Percentiles rank a stretch among this genome's conserved stretches.
Conservation (phyloP, 495 filamentous ascomycete species). For the Neurospora sp. region DNA sequence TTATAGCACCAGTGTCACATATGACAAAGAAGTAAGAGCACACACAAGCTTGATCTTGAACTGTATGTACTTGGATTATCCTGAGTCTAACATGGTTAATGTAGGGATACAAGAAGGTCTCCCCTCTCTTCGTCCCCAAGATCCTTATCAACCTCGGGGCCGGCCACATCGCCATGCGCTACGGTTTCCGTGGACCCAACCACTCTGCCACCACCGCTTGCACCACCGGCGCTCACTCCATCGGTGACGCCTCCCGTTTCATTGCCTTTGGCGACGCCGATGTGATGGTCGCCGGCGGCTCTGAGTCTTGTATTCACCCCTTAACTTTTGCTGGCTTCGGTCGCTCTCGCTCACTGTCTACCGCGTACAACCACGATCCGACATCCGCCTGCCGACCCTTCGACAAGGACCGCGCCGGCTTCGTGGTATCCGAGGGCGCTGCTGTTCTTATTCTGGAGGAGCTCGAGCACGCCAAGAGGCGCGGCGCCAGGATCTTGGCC, state of each 20-base stretch:
- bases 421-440: slow-evolving; percentile 89
- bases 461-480: slow-evolving; percentile 70
- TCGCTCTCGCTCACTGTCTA: slow-evolving; percentile 74
- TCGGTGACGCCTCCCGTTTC: slow-evolving; percentile 85
- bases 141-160: slow-evolving; percentile 91
- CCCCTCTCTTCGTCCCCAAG: slow-evolving; percentile 83
- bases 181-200: slow-evolving; percentile 85
- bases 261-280: slow-evolving; percentile 85
- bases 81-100: slow-evolving; percentile 1
- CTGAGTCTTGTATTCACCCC: slow-evolving; percentile 94
- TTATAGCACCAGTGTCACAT: slow-evolving; percentile 70
- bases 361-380: slow-evolving; percentile 67
- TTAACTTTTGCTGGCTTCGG: slow-evolving; percentile 87
- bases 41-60: background rate
- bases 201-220: slow-evolving; percentile 90
- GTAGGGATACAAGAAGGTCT: slow-evolving; percentile 84
- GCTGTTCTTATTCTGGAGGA: slow-evolving; percentile 85
- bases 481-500: slow-evolving; percentile 77
- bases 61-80: background rate
- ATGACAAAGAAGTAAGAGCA: slow-evolving; percentile 55
- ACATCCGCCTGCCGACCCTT: slow-evolving; percentile 72
- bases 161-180: slow-evolving; percentile 87
- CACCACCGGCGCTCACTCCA: slow-evolving; percentile 87
- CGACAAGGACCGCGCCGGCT: slow-evolving; percentile 70
- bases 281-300: slow-evolving; percentile 88